These are phyloP conservation scores for Solanum sitiens DNA, from an alignment of 257 asterid species.

Conservation along the genomic window DNA sequence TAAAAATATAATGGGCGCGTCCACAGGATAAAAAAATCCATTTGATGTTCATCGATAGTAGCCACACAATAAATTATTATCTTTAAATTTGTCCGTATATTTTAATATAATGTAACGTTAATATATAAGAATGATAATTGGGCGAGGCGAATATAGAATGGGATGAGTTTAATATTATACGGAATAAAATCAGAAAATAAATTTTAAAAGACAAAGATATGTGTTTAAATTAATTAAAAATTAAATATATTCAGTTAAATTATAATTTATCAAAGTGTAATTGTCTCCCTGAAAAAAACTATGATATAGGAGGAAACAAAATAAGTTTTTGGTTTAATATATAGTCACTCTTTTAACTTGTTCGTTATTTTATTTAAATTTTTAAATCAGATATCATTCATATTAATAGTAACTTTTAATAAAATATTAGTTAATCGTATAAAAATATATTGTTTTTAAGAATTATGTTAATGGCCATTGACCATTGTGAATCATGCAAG, in stretches of 20 bases:
- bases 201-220: too few species aligned
- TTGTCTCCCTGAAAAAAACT: not conserved
- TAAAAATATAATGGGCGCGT: not conserved
- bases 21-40: not conserved
- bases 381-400: too few species aligned
- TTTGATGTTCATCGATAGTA: not conserved
- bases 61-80: not conserved
- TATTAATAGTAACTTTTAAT: too few species aligned
- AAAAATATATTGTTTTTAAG: too few species aligned
- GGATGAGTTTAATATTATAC: too few species aligned
- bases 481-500: not conserved
- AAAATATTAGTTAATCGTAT: too few species aligned
- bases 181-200: too few species aligned
- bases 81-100: not conserved
- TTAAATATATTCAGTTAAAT: not conserved
- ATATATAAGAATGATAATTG: not conserved
- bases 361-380: not conserved
- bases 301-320: too few species aligned
- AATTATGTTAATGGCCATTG: too few species aligned
- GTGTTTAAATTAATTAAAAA: not conserved
- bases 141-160: accelerated
- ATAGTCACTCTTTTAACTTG: not conserved
- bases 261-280: not conserved
- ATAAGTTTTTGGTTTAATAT: too few species aligned
- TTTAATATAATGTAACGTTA: too few species aligned